Conservation (phyloP, 768 basidiomycete genomes). For the Lactarius evosmus region DNA sequence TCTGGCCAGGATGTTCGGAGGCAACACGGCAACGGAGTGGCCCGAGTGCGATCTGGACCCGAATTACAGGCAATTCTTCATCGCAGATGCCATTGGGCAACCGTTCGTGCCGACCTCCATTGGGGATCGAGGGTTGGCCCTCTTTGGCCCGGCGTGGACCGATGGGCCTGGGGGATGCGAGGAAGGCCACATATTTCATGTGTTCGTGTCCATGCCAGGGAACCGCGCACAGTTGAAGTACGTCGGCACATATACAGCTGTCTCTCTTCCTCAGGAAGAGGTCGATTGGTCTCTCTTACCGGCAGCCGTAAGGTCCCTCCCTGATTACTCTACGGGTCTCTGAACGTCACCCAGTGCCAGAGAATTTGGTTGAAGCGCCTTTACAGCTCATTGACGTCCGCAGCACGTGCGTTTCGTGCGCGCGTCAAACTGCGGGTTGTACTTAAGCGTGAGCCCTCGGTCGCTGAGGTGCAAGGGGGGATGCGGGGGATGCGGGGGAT, state of each 20-base stretch:
- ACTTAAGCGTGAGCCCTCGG: conserved; percentile 11
- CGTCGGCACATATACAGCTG: background rate
- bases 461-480: background rate
- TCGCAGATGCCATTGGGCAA: background rate
- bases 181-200: background rate
- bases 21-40: background rate
- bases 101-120: background rate
- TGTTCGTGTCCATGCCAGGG: background rate
- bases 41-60: background rate
- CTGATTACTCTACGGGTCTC: background rate
- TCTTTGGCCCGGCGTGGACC: background rate
- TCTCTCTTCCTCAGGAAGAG: background rate
- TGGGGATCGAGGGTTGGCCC: background rate
- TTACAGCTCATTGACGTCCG: fast-evolving
- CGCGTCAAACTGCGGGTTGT: conserved; percentile 2
- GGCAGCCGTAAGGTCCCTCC: background rate
- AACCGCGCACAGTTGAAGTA: background rate
- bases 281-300: background rate
- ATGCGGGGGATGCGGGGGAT: too few species aligned
- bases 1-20: background rate
- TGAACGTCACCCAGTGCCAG: conserved; percentile 5
- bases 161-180: background rate
- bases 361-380: background rate
- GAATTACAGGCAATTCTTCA: background rate
- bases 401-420: background rate